Base-by-base conservation (phyloP, 306 rosid genomes). In the Pterocarpus santalinus region DNA sequence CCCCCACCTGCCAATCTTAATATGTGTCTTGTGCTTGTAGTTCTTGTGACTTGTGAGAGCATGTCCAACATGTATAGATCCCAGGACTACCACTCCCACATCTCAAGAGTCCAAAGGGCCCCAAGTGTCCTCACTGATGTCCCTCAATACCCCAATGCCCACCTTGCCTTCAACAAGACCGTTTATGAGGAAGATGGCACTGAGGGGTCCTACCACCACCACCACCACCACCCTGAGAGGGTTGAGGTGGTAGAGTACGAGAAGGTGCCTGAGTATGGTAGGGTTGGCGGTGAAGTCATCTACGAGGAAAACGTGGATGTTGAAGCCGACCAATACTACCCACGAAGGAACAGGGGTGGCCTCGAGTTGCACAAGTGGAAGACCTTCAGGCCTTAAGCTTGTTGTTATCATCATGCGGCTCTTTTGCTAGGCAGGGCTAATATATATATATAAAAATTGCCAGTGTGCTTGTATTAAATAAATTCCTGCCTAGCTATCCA, bases 181-280 rank as follows among this genome's bases (percentile, higher is more conserved):
- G 52, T 49, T 2, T 44, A 72, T 11, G 87, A 84, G 76, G 88
- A 81, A 5, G 75, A 70, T 0, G 36, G 44, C 47, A 30, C 28
- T 0, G 86, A 22, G 3, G 58, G 61, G 0, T 34, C 78, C 0
- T 16, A 4, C 13, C 76, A 53, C 65, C 73, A 61, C 78, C 72
- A 28, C 56, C 38, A 2, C 16, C 65, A 16, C 39, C n/a, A 7
- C 44, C 87, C 92, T 0, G 86, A 76, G 44, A 43, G 67, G 44
- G 89, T 88, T 39, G 84, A 83, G 46, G 89, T 86, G 69, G 63
- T 83, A 0, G 90, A 85, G 73, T 75, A 85, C 32, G 72, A 86
- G 76, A 52, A n/a, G 79, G 65, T 57, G 1, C 75, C 76, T 34
- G 7, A 75, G 49, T 49, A 53, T 32, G 77, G 86, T 8, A 6